These are phyloP conservation scores for Ploettnerulaceae sp. DNA, from an alignment of 2,329 filamentous ascomycete genomes.

Conservation along the genomic window DNA sequence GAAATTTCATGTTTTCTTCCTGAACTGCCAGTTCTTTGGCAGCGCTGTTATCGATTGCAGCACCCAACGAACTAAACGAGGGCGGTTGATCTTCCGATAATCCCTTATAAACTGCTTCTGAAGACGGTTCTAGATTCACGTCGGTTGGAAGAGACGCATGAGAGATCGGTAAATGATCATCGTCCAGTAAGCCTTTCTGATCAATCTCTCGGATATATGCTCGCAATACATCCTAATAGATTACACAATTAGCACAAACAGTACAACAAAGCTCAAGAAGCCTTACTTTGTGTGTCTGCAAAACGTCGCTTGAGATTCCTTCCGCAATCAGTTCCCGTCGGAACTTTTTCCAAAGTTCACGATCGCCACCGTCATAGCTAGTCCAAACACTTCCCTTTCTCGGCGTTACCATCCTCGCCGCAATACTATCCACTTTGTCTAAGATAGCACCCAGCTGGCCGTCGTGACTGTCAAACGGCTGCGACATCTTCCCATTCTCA, in stretches of 20 bases:
- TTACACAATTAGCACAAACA: slow-evolving; percentile 12
- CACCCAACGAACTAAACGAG: slow-evolving; percentile 24
- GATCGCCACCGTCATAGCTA: slow-evolving; percentile 40
- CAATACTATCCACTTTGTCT: slow-evolving; percentile 56
- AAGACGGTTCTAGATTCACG: slow-evolving; percentile 25
- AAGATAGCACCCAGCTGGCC: slow-evolving; percentile 49
- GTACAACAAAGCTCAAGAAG: background rate
- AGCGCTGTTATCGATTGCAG: slow-evolving; percentile 16
- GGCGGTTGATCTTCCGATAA: slow-evolving; percentile 16
- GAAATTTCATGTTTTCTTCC: slow-evolving; percentile 34
- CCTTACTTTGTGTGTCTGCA: slow-evolving; percentile 52
- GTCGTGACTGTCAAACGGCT: slow-evolving; percentile 25
- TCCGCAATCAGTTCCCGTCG: slow-evolving; percentile 52
- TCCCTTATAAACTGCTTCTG: slow-evolving; percentile 19
- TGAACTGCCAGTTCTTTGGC: slow-evolving; percentile 27
- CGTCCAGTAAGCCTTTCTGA: slow-evolving; percentile 49
- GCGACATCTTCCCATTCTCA: slow-evolving; percentile 40
- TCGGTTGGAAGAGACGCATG: slow-evolving; percentile 28
- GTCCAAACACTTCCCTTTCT: slow-evolving; percentile 32
- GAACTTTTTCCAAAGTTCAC: slow-evolving; percentile 55
- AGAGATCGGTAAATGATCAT: slow-evolving; percentile 35
- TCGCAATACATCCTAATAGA: slow-evolving; percentile 52
- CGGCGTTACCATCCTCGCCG: slow-evolving; percentile 45
- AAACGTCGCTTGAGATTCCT: slow-evolving; percentile 53
- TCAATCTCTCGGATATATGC: slow-evolving; percentile 59